Base-by-base conservation (phyloP, 352 stramenopile species). In the Phytophthora idaei region DNA sequence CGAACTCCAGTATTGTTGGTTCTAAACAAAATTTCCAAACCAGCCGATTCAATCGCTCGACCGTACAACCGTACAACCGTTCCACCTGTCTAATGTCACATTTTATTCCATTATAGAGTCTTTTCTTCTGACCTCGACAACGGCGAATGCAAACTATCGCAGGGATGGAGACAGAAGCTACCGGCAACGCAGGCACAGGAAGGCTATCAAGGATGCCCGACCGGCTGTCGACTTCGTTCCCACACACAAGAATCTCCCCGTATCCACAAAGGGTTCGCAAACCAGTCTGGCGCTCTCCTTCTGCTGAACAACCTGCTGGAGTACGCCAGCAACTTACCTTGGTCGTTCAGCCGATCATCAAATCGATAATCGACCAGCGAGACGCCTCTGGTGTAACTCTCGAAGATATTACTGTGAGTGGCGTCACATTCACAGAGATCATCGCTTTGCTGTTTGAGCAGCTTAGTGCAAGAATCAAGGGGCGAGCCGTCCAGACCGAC, bases 401-500 rank as follows among this genome's bases (percentile, higher is more conserved):
- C 17, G 44, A 50, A 2, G 44, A n/a, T 2, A 50, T 50, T 50
- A n/a, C 44, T 50, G 44, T 32, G 44, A 31, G 17, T n/a, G 44
- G 21, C 1, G 5, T 15, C 8, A 32, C 44, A 31, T 50, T 56
- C 61, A 37, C 59, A 37, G 44, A 10, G 44, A 48, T 11, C 39
- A 41, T 58, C 41, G 54, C 31, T 5, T 29, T 17, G 32, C 32
- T 48, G 31, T 39, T 31, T 48, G 25, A 21, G 14, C 41, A 47
- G n/a, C 41, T 47, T 27, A 7, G 14, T 5, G 3, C 41, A 12
- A 4, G 41, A 25, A 47, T 47, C 14, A 47, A 49, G 14, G 44
- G 44, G 2, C 21, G 36, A 58, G 62, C 48, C 4, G 48, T 55
- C 5, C 65, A 70, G 48, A 36, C 31, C 3, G 62, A 70, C 25